Evolutionary conservation across 2,329 filamentous ascomycete genomes (phyloP), one percentile per base, ranked within the genome.

Genomic region (Trichoderma afroharzianum): DNA sequence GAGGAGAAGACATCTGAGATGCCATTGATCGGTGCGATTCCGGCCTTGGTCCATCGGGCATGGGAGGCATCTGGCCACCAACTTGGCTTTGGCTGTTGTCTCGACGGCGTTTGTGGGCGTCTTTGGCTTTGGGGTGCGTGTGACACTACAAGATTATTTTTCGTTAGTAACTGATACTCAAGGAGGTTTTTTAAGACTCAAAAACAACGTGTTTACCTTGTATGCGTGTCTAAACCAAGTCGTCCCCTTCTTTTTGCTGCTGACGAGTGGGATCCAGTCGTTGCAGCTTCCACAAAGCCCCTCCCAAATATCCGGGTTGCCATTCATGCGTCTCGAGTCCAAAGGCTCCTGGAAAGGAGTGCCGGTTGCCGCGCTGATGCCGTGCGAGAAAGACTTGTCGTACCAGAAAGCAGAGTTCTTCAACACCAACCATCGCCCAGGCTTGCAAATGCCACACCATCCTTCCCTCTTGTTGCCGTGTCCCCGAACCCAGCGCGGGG

Each of bases 361-460:
- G 28, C 93, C 93, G 0, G 93, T 95, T 4, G 92, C 91, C 32
- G 92, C 93, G 78, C 92, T 94, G 79, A 97, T 93, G 63, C 93
- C 93, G 78, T 97, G 94, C 2, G 92, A 93, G 80, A 96, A 97
- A 71, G 91, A 93, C 85, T 96, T 95, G 83, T 97, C 93, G 81
- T 97, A 97, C 93, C 94, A 97, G 80, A 93, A 97, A 7, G 93
- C 93, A 70, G 92, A 95, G 82, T 97, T 96, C 84, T 96, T 97
- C 72, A 97, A 85, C 18, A 95, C 93, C 68, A 95, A 87, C 94
- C 94, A 97, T 63, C 93, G 87, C 3, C 93, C 93, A 3, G 93
- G 92, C 80, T 94, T 95, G 84, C 93, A 97, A 76, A 95, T 92
- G 26, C 93, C 93, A 77, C 93, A 97, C 93, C 93, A 97, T 4